A percentile compares a stretch with the other conserved stretches of the same genome.
phyloP scores from a whole-genome alignment of 75 land plant genomes.

The Cupressus sempervirens region DNA sequence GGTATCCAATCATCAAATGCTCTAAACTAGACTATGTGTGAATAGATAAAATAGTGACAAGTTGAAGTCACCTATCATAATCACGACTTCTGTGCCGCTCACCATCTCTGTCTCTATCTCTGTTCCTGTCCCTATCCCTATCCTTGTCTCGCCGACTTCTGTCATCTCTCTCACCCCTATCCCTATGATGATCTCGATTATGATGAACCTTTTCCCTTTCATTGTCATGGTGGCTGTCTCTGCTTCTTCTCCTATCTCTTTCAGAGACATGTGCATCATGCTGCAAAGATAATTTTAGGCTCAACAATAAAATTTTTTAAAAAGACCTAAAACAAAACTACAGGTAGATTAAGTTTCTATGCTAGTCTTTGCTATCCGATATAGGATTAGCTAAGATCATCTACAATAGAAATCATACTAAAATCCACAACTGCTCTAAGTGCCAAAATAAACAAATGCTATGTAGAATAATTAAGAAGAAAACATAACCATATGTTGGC shows the following conservation, averaged over 20 bases:
- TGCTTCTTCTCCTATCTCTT: slow-evolving; percentile 32
- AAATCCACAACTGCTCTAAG: neutral
- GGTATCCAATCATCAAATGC: neutral
- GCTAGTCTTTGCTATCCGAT: neutral
- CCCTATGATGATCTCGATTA: slow-evolving; percentile 20
- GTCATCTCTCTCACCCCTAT: slow-evolving; percentile 28
- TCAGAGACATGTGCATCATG: slow-evolving; percentile 39
- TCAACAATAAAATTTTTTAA: neutral
- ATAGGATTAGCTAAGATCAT: no score
- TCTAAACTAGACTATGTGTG: neutral
- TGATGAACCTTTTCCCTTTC: slow-evolving; percentile 24
- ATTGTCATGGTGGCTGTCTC: slow-evolving; percentile 26
- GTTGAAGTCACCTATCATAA: slow-evolving; percentile 28
- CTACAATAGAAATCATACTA: no score
- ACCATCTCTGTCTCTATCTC: slow-evolving; percentile 29
- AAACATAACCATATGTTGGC: neutral
- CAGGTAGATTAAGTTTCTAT: neutral
- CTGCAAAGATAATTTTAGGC: slow-evolving; percentile 18
- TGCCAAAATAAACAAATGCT: neutral
- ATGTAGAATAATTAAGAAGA: neutral
- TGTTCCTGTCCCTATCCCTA: slow-evolving; percentile 20
- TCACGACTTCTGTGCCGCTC: slow-evolving; percentile 42
- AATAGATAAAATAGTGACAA: neutral
- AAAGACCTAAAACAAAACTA: neutral
- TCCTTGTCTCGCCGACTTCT: slow-evolving; percentile 23